Percentiles rank a stretch among this genome's conserved stretches.
Conservation (phyloP, 208 protist species). For the Naegleria lovaniensis region DNA sequence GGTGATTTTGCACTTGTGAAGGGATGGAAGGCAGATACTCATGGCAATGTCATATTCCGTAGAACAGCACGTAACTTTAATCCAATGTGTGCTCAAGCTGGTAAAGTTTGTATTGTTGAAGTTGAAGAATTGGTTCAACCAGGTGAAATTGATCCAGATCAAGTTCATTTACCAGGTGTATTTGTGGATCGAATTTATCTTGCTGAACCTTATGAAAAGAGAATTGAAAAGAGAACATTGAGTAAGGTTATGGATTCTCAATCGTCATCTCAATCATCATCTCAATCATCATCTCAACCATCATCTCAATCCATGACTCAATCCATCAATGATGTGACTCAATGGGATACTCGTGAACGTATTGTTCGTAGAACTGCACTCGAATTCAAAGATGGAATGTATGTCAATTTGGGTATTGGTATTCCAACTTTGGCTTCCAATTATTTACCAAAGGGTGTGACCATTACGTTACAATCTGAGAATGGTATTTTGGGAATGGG, state of each 20-base stretch:
- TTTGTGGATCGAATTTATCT: conserved; percentile 84
- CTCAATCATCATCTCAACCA: conserved; percentile 31
- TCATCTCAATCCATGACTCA: background rate
- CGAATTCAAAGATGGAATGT: conserved; percentile 89
- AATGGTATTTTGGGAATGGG: conserved; percentile 85
- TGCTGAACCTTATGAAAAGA: conserved; percentile 46
- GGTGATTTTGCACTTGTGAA: conserved; percentile 86
- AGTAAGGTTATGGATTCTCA: conserved; percentile 33
- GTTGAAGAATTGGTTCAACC: conserved; percentile 87
- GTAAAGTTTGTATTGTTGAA: conserved; percentile 81
- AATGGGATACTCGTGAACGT: conserved; percentile 51
- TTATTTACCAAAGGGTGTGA: conserved; percentile 69
- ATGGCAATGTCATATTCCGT: conserved; percentile 70
- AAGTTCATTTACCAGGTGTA: conserved; percentile 86
- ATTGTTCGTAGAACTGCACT: conserved; percentile 85
- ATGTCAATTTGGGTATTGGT: conserved; percentile 91
- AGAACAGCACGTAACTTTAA: conserved; percentile 92
- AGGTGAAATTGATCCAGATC: conserved; percentile 79
- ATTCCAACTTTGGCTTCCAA: conserved; percentile 88
- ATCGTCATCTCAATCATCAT: too few relatives aligned
- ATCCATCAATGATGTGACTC: background rate
- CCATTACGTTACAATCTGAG: conserved; percentile 79
- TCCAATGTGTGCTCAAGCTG: conserved; percentile 70
- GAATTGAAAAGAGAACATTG: conserved; percentile 54
- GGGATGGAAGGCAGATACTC: conserved; percentile 82